Conservation (phyloP, 2,329 filamentous ascomycete species). For the Cladosporium phlei region DNA sequence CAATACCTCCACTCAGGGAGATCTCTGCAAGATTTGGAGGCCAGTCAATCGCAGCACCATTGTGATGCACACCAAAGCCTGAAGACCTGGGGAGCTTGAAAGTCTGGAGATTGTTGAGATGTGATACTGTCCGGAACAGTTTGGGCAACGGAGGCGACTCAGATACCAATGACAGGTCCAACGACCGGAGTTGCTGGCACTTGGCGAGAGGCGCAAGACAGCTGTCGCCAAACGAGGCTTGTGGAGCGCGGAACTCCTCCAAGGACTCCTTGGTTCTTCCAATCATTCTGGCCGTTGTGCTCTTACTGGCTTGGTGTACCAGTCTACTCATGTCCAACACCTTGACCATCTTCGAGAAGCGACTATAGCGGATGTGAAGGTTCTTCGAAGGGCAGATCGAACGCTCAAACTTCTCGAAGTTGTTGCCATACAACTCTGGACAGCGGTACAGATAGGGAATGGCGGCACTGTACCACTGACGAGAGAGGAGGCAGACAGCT, state of each 20-base stretch:
- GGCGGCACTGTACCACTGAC: conserved; percentile 54
- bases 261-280: conserved; percentile 50
- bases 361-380: conserved; percentile 45
- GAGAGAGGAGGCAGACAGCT: conserved; percentile 49
- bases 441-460: conserved; percentile 49
- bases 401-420: conserved; percentile 51
- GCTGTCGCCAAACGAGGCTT: conserved; percentile 53
- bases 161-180: conserved; percentile 52
- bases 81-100: conserved; percentile 38
- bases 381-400: conserved; percentile 52
- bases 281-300: conserved; percentile 53
- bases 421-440: conserved; percentile 48
- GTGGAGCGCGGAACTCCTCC: conserved; percentile 53
- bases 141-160: conserved; percentile 46
- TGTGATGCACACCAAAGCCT: conserved; percentile 27
- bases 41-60: conserved; percentile 31
- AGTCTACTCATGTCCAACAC: conserved; percentile 50
- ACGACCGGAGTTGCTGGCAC: conserved; percentile 44
- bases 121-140: conserved; percentile 48
- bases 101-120: conserved; percentile 40
- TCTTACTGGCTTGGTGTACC: conserved; percentile 56
- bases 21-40: conserved; percentile 41
- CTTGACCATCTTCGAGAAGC: conserved; percentile 48
- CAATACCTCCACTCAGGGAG: conserved; percentile 41
- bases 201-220: conserved; percentile 55